phyloP scores from a whole-genome alignment of 2,329 filamentous ascomycete species.

The Curvularia sp. region DNA sequence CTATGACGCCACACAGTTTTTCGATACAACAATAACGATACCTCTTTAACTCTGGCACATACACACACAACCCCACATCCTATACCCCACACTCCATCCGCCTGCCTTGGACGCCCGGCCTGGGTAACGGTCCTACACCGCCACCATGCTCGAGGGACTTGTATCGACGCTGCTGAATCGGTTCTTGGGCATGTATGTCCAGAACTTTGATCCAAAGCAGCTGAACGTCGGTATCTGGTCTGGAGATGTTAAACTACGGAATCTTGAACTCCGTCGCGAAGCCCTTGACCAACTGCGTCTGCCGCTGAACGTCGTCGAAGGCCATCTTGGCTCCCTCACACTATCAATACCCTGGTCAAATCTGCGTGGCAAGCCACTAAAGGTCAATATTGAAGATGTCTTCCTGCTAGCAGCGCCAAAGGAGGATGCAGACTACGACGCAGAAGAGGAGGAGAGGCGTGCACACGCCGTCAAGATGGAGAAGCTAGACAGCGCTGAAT shows the following conservation, averaged over 20 bases:
- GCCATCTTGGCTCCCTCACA: conserved; percentile 90
- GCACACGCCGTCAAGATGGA: conserved; percentile 97
- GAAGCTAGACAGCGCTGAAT: conserved; percentile 93
- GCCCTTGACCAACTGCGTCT: conserved; percentile 96
- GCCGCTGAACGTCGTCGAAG: conserved; percentile 94
- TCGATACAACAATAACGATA: conserved; percentile 46
- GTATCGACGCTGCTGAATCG: conserved; percentile 97
- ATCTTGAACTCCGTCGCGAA: conserved; percentile 91
- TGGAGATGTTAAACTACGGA: conserved; percentile 92
- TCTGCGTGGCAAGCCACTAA: conserved; percentile 89
- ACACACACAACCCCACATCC: conserved; percentile 22
- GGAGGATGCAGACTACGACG: conserved; percentile 91
- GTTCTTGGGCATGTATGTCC: conserved; percentile 99
- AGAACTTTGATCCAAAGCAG: conserved; percentile 98
- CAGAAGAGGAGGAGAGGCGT: conserved; percentile 87
- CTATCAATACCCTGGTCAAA: conserved; percentile 98
- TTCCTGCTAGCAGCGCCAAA: conserved; percentile 94
- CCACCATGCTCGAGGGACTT: conserved; percentile 91
- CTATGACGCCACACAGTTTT: conserved; percentile 44
- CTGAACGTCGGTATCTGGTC: conserved; percentile 99
- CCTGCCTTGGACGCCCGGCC: conserved; percentile 59
- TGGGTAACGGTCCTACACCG: conserved; percentile 71
- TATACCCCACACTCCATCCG: conserved; percentile 22
- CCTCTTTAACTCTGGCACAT: conserved; percentile 29
- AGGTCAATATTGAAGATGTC: conserved; percentile 95